A percentile compares a stretch with the other conserved stretches of the same genome.
These are phyloP conservation scores for Cicer chorassanicum DNA, from an alignment of 306 rosid genomes.

Conservation along the genomic window DNA sequence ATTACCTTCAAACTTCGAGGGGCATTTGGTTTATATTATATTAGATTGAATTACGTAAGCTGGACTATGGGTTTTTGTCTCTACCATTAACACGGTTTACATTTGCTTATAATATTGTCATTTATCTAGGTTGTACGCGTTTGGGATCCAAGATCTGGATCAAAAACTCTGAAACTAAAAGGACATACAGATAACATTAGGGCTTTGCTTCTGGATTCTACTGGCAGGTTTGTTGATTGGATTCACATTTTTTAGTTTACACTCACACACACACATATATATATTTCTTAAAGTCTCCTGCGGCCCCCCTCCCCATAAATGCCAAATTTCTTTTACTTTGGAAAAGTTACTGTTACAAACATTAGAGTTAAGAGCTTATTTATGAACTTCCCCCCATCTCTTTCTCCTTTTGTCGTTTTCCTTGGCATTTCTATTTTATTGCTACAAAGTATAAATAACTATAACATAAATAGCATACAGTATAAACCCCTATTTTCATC, in stretches of 20 bases:
- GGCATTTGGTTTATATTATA: not conserved
- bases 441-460: constrained; percentile 26
- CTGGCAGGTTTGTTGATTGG: constrained; percentile 77
- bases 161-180: constrained; percentile 89
- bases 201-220: constrained; percentile 88
- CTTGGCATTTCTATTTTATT: constrained; percentile 20
- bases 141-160: constrained; percentile 98
- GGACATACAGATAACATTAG: constrained; percentile 97
- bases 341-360: constrained; percentile 31
- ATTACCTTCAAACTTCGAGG: constrained; percentile 23
- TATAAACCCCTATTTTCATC: not conserved
- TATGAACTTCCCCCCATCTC: constrained; percentile 9
- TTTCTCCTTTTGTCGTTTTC: constrained; percentile 15
- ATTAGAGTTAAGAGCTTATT: constrained; percentile 28
- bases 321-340: constrained; percentile 24
- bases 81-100: constrained; percentile 19
- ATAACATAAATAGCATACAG: constrained; percentile 14
- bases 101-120: not conserved
- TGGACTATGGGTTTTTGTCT: constrained; percentile 20
- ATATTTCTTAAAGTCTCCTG: not conserved
- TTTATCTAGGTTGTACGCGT: constrained; percentile 86
- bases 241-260: constrained; percentile 22
- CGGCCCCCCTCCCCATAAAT: not conserved
- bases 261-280: not conserved
- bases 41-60: constrained; percentile 6